Base-by-base conservation (phyloP, 2,329 filamentous ascomycete genomes). In the Cryphonectria naterciae region DNA sequence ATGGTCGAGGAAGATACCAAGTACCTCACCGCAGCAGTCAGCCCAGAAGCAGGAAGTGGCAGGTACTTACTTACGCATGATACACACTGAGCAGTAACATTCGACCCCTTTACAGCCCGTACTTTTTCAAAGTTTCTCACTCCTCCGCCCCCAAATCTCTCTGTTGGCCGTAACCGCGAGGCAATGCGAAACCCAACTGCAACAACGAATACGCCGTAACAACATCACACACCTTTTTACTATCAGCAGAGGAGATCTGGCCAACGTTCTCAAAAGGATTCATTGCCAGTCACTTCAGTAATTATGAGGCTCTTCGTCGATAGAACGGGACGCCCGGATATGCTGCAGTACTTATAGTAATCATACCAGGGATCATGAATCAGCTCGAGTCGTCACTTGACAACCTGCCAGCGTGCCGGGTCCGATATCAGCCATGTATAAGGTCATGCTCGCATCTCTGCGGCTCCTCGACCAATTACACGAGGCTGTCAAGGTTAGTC, bases 171-270 rank as follows among this genome's bases (percentile, higher is more conserved):
- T 8, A 58, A 58, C 2, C 54, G 52, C 52, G 17, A 32, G 52
- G 54, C 54, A 19, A 19, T 58, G 54, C 54, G 54, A 58, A 58
- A 58, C 54, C 25, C 54, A 58, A 58, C 54, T 58, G 28, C 54
- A 58, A 58, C 54, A 35, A 35, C 13, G 3, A 56, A 15, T 15
- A 17, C 13, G 28, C 52, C 4, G 52, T 32, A 28, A 17, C 13
- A 56, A 17, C 52, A 56, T 15, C 52, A 15, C 52, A 15, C 32
- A 32, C 2, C 1, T 2, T 25, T 4, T 56, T 25, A 1, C 52
- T 56, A n/a, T 49, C 46, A 49, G 52, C 25, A 28, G 52, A 28
- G 10, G n/a, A 8, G 46, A 49, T 49, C 46, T 49, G 22, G 6
- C 22, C 46, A 49, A 11, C 22, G n/a, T n/a, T 7, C 1, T n/a